A percentile compares a stretch with the other conserved stretches of the same genome.
These are phyloP conservation scores for Theileria annulata DNA, from an alignment of 169 alveolate genomes.

Conservation along the genomic window DNA sequence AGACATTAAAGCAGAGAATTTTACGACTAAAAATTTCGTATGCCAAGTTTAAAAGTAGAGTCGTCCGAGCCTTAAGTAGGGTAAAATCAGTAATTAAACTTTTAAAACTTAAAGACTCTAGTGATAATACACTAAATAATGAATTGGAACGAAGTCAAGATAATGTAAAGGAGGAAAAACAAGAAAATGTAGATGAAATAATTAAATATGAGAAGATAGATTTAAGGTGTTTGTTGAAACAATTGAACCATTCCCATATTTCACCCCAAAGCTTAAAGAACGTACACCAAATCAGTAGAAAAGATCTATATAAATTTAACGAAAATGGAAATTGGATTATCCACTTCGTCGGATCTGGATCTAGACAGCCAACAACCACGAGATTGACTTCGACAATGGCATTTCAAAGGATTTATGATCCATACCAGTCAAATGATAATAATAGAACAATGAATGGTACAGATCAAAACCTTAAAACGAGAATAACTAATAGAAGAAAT, in stretches of 20 bases:
- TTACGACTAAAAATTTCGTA: not conserved
- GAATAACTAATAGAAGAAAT: not conserved
- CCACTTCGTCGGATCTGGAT: conserved; percentile 77
- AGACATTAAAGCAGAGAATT: not conserved
- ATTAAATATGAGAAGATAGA: not conserved
- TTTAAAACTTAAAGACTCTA: not conserved
- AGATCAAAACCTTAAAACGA: not conserved
- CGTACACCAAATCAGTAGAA: not conserved
- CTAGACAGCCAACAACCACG: conserved; percentile 70
- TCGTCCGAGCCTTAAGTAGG: not conserved
- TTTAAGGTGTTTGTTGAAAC: not conserved
- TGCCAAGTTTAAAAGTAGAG: not conserved
- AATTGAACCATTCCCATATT: not conserved
- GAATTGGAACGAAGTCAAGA: not conserved
- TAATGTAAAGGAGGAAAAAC: not conserved
- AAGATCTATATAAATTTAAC: not conserved
- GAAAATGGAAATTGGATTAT: conserved; percentile 62
- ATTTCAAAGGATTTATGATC: conserved; percentile 48
- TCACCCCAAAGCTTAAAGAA: not conserved
- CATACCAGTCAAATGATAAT: conserved; percentile 2
- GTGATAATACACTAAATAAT: not conserved
- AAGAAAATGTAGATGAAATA: not conserved
- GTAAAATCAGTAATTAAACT: not conserved
- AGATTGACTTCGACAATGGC: conserved; percentile 74
- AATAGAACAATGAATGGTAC: not conserved